Base-by-base conservation (phyloP, 2,329 filamentous ascomycete species). In the Microcyclospora pomicola region DNA sequence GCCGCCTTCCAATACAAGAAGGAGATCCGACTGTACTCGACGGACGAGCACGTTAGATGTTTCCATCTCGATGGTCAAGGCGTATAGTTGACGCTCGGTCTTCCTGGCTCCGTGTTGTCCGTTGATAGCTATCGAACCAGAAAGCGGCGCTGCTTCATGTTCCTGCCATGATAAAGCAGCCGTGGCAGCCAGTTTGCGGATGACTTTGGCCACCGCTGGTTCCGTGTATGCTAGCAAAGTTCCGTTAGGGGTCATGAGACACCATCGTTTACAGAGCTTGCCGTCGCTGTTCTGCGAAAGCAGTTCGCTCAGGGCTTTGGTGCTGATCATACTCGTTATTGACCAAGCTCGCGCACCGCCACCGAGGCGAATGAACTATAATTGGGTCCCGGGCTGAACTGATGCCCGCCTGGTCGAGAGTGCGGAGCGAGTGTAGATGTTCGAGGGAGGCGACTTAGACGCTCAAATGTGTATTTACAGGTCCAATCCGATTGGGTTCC, bases 121-220 rank as follows among this genome's bases (percentile, higher is more conserved):
- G 27, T 38, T 31, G 13, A 12, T 31, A 10, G 12, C 16, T 10
- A 30, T 11, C 4, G 30, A 27, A 35, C 42, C 38, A 6, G 29
- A 29, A 15, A 36, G 19, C 28, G 36, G 38, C 41, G 46, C 14
- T 29, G 36, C 34, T 27, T 49, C 42, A 38, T 66, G 54, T 34
- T 68, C 65, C 51, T 67, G 67, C 67, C 66, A 69, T 9, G 60
- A 60, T 44, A 68, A 62, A 15, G 65, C 65, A 7, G 68, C 60
- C 34, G 68, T 51, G 6, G 67, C 64, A 15, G 64, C 65, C 46
- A 68, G 64, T 39, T 66, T 65, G 31, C 67, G 63, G 27, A 69
- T 55, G 42, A 66, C 61, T 42, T 63, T 62, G 48, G 66, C 65
- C 43, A 68, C 59, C n/a, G 61, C 58, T 10, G 65, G 65, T 15